Conservation (phyloP, 306 rosid genomes). For the Cucumis melo region DNA sequence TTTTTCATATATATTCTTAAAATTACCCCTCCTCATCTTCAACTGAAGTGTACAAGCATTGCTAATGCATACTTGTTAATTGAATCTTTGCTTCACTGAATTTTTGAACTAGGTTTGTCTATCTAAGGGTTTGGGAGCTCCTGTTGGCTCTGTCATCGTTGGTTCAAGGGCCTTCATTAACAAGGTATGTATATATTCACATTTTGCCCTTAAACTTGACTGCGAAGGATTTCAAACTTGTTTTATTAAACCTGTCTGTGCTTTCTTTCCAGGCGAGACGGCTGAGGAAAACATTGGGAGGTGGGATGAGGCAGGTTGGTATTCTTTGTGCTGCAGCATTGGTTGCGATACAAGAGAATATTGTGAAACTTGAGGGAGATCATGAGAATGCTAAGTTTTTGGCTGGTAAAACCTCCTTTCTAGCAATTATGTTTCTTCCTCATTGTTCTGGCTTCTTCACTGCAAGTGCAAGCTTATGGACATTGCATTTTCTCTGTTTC, state of each 20-base stretch:
- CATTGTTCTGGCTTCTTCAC: not conserved
- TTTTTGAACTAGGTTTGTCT: slow-evolving; percentile 54
- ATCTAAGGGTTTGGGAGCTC: slow-evolving; percentile 89
- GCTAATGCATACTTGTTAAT: not conserved
- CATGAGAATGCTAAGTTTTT: slow-evolving; percentile 65
- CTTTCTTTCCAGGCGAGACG: slow-evolving; percentile 45
- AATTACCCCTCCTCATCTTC: not conserved
- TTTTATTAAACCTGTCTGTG: not conserved
- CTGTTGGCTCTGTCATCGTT: slow-evolving; percentile 80
- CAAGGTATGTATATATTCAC: slow-evolving; percentile 51
- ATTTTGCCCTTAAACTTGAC: not conserved
- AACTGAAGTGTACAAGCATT: not conserved
- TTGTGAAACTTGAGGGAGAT: slow-evolving; percentile 56
- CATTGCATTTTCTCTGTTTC: not conserved
- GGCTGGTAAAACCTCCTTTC: slow-evolving; percentile 39
- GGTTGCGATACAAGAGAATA: slow-evolving; percentile 64
- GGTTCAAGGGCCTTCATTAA: slow-evolving; percentile 61
- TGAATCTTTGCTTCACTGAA: slow-evolving; percentile 5
- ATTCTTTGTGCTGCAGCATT: slow-evolving; percentile 82
- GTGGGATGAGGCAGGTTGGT: slow-evolving; percentile 93
- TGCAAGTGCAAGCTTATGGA: not conserved
- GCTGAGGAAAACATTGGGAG: slow-evolving; percentile 87
- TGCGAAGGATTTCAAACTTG: not conserved
- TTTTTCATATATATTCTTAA: not conserved
- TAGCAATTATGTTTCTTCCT: not conserved